These are phyloP conservation scores for Lagenidium sp. DNA, from an alignment of 352 stramenopile genomes.

Conservation along the genomic window DNA sequence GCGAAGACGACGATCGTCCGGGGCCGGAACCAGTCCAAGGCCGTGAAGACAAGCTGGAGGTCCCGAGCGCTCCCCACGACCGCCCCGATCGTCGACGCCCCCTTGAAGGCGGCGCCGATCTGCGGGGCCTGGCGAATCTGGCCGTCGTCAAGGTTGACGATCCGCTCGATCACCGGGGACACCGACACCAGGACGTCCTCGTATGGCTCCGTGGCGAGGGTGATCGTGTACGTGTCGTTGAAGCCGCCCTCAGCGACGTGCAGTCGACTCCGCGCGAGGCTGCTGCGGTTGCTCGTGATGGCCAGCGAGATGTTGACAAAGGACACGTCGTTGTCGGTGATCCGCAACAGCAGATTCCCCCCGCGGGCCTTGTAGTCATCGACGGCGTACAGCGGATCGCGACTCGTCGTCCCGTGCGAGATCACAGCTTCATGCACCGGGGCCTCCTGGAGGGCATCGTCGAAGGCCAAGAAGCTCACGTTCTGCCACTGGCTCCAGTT, in stretches of 20 bases:
- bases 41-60: slow-evolving; percentile 48
- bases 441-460: slow-evolving; percentile 50
- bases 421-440: slow-evolving; percentile 38
- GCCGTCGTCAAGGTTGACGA: slow-evolving; percentile 26
- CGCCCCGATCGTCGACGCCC: neutral
- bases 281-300: neutral
- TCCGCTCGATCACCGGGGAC: slow-evolving; percentile 24
- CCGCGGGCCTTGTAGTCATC: slow-evolving; percentile 19
- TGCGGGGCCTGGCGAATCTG: slow-evolving; percentile 18
- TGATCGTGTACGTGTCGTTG: slow-evolving; percentile 62
- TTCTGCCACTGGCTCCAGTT: slow-evolving; percentile 66
- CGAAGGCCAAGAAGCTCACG: slow-evolving; percentile 44
- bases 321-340: slow-evolving; percentile 55
- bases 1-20: slow-evolving; percentile 41
- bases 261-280: slow-evolving; percentile 16
- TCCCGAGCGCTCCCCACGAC: neutral
- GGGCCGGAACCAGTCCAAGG: slow-evolving; percentile 42
- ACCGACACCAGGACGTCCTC: slow-evolving; percentile 42
- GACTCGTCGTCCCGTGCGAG: slow-evolving; percentile 33
- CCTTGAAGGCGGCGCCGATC: slow-evolving; percentile 11
- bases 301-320: slow-evolving; percentile 53
- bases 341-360: slow-evolving; percentile 23
- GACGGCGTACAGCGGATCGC: slow-evolving; percentile 33
- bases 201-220: slow-evolving; percentile 53
- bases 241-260: slow-evolving; percentile 69